Evolutionary conservation across 768 basidiomycete genomes (phyloP), one percentile per base, ranked within the genome.

Genomic region (Paxillus ammoniavirescens): DNA sequence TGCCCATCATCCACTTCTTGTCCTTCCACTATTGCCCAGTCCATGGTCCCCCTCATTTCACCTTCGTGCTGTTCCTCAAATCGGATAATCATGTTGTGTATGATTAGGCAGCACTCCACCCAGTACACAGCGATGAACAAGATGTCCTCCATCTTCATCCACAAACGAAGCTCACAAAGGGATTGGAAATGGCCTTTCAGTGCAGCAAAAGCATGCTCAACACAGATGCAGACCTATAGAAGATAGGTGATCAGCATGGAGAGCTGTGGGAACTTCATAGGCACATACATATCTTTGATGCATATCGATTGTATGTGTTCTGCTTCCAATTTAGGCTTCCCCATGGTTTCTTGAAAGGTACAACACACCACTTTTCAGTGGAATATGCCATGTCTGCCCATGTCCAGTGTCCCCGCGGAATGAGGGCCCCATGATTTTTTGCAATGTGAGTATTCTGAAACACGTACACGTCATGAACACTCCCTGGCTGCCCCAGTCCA

Each of bases 391-490:
- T 21, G 21, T 21, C 21, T 3, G 21, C 21, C 21, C 21, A 21
- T 21, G 21, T 3, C 21, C 21, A 61, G 13, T 62, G 48, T 0
- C 18, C 36, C 2, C 36, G 23, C 0, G 38, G 23, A 3, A 61
- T 46, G 15, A 47, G 13, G 0, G 0, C 2, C 0, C 42, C 36
- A 1, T 30, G 30, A 0, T 57, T 23, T 2, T 55, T n/a, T 6
- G 35, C 35, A 0, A 61, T 28, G 4, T 23, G 6, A 14, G 51
- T 57, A 0, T 35, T 38, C 14, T 50, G 42, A 12, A 61, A 60
- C n/a, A 37, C 42, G 31, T 54, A 54, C 0, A 54, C 21, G 18
- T 60, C 43, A 18, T 57, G 51, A 2, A 60, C 37, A n/a, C 59
- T 62, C 4, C 53, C 50, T 0, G 55, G 55, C 1, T 60, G 50